A percentile compares a stretch with the other conserved stretches of the same genome.
Conservation (phyloP, 192 early-diverging fungal genomes). For the Podila epicladia region DNA sequence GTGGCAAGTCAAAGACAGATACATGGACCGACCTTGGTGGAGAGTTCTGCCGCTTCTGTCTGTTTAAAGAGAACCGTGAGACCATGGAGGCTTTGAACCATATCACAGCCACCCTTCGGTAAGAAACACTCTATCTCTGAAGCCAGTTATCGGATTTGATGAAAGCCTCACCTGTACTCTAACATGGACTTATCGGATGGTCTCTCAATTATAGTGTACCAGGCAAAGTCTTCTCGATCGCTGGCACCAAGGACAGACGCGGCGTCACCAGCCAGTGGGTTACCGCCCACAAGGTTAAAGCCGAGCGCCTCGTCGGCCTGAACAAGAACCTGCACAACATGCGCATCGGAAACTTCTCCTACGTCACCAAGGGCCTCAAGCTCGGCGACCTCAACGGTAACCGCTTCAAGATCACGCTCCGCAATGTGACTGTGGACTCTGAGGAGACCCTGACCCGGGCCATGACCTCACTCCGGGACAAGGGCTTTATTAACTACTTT, state of each 20-base stretch:
- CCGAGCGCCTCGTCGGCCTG: conserved; percentile 63
- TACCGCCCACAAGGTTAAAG: conserved; percentile 69
- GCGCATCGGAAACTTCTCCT: conserved; percentile 82
- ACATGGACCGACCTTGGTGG: conserved; percentile 71
- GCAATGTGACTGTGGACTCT: conserved; percentile 62
- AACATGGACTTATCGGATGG: conserved; percentile 13
- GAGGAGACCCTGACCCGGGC: conserved; percentile 61
- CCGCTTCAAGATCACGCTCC: conserved; percentile 86
- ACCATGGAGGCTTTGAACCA: conserved; percentile 86
- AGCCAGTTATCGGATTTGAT: neutral
- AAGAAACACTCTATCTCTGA: neutral
- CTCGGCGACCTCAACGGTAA: conserved; percentile 93
- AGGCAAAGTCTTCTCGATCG: conserved; percentile 75
- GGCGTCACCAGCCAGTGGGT: conserved; percentile 89
- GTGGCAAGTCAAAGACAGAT: conserved; percentile 33
- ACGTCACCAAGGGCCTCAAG: conserved; percentile 67
- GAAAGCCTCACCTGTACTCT: neutral
- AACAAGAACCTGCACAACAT: conserved; percentile 64
- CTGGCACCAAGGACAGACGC: conserved; percentile 96
- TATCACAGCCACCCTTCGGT: conserved; percentile 58
- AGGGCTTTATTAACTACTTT: conserved; percentile 98
- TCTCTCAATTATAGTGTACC: conserved; percentile 42
- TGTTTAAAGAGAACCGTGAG: conserved; percentile 95
- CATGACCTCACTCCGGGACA: conserved; percentile 69
- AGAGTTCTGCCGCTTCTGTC: conserved; percentile 82